phyloP scores from a whole-genome alignment of 2,329 filamentous ascomycete genomes.

The Sarocladium kiliense region DNA sequence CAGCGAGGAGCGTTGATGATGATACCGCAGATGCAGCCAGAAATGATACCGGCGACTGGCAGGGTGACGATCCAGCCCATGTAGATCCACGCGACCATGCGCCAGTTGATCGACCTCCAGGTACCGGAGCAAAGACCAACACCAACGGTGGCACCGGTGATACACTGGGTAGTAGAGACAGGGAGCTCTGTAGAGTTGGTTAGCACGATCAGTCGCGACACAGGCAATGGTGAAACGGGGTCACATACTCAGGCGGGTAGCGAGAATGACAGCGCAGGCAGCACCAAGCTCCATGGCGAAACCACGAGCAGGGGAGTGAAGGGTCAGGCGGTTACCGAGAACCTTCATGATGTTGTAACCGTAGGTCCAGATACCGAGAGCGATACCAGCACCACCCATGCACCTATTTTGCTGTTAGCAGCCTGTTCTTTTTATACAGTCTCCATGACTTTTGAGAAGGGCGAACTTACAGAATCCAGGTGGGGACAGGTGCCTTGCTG shows the following conservation, averaged over 20 bases:
- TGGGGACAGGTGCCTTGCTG: slow-evolving; percentile 44
- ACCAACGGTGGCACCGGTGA: slow-evolving; percentile 20
- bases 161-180: slow-evolving; percentile 21
- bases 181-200: slow-evolving; percentile 14
- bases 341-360: slow-evolving; percentile 62
- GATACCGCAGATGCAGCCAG: slow-evolving; percentile 13
- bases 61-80: slow-evolving; percentile 21
- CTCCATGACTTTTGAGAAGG: not conserved
- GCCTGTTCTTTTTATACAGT: not conserved
- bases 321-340: slow-evolving; percentile 56
- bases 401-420: slow-evolving; percentile 16
- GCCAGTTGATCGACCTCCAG: slow-evolving; percentile 20
- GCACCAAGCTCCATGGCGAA: slow-evolving; percentile 42
- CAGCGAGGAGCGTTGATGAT: slow-evolving; percentile 7
- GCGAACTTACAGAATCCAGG: slow-evolving; percentile 47
- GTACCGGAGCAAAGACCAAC: slow-evolving; percentile 20
- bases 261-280: slow-evolving; percentile 8
- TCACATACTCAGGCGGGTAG: slow-evolving; percentile 6
- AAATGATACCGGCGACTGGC: slow-evolving; percentile 18
- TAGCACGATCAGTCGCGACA: not conserved
- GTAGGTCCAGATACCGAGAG: slow-evolving; percentile 54
- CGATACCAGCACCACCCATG: slow-evolving; percentile 46
- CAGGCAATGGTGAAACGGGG: not conserved
- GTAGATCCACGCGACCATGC: slow-evolving; percentile 20
- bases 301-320: slow-evolving; percentile 50